Evolutionary conservation across 331 rosid genomes (phyloP).

Genomic region (Cucumis variabilis): DNA sequence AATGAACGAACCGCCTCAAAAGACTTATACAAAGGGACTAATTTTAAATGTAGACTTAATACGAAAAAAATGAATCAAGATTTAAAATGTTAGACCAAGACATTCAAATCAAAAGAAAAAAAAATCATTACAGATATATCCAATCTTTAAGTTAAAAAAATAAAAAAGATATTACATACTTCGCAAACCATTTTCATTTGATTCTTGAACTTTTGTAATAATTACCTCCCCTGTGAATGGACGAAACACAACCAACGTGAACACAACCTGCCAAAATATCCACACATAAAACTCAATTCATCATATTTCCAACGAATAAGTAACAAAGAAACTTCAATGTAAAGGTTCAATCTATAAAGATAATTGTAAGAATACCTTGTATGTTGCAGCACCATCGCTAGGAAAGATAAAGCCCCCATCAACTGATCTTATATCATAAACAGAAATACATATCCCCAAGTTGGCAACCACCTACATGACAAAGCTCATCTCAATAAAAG

Average conservation of each 20-base stretch:
- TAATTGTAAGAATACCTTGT: slow-evolving; percentile 47
- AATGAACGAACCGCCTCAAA: background rate
- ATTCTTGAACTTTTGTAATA: slow-evolving; percentile 58
- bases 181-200: slow-evolving; percentile 64
- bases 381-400: slow-evolving; percentile 77
- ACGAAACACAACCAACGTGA: slow-evolving; percentile 75
- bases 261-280: slow-evolving; percentile 51
- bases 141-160: background rate
- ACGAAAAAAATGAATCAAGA: background rate
- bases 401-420: slow-evolving; percentile 78
- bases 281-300: background rate
- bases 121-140: background rate
- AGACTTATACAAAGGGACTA: background rate
- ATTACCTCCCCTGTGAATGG: slow-evolving; percentile 77
- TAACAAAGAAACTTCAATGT: background rate
- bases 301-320: slow-evolving; percentile 10
- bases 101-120: slow-evolving; percentile 24
- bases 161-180: slow-evolving; percentile 45
- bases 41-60: background rate
- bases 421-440: slow-evolving; percentile 71
- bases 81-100: slow-evolving; percentile 6
- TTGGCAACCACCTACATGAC: slow-evolving; percentile 71
- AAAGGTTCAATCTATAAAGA: background rate
- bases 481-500: slow-evolving; percentile 19
- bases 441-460: slow-evolving; percentile 81